phyloP scores from a whole-genome alignment of 1,139 yeast genomes.

The Scheffersomyces insectosa region DNA sequence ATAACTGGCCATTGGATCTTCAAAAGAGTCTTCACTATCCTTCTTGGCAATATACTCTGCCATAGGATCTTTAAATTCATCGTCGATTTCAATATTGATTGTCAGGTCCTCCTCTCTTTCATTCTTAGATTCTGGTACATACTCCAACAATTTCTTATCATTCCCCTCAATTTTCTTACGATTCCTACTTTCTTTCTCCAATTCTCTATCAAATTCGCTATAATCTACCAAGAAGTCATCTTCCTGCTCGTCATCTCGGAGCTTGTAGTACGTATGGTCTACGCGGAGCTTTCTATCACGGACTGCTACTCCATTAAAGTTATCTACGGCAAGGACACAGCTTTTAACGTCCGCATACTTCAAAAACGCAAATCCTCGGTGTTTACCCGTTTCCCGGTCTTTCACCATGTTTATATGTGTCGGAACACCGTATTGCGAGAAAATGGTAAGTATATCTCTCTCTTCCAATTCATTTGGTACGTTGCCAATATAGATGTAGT shows the following conservation, averaged over 20 bases:
- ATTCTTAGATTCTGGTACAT: constrained; percentile 10
- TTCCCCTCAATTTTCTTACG: neutral
- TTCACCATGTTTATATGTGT: constrained; percentile 73
- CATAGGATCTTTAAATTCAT: constrained; percentile 19
- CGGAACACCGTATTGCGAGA: constrained; percentile 90
- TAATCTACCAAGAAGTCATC: constrained; percentile 42
- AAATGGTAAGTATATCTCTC: constrained; percentile 72
- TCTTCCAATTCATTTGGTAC: constrained; percentile 66
- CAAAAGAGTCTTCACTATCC: constrained; percentile 13
- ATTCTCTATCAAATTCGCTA: constrained; percentile 15
- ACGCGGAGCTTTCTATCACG: constrained; percentile 63
- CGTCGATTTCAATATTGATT: constrained; percentile 4
- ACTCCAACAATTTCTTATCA: constrained; percentile 5
- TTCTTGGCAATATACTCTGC: constrained; percentile 4
- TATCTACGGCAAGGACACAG: constrained; percentile 84
- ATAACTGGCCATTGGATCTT: constrained; percentile 15
- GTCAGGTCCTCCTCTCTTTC: neutral
- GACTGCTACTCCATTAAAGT: constrained; percentile 70
- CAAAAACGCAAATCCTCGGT: constrained; percentile 76
- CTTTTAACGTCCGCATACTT: constrained; percentile 83
- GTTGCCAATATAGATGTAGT: constrained; percentile 65
- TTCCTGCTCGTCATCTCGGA: constrained; percentile 53
- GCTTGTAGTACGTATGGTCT: constrained; percentile 72
- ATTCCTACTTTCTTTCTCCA: constrained; percentile 7
- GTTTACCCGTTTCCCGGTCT: constrained; percentile 61